These are phyloP conservation scores for Pseudogymnoascus sp. DNA, from an alignment of 2,329 filamentous ascomycete genomes.

Conservation along the genomic window DNA sequence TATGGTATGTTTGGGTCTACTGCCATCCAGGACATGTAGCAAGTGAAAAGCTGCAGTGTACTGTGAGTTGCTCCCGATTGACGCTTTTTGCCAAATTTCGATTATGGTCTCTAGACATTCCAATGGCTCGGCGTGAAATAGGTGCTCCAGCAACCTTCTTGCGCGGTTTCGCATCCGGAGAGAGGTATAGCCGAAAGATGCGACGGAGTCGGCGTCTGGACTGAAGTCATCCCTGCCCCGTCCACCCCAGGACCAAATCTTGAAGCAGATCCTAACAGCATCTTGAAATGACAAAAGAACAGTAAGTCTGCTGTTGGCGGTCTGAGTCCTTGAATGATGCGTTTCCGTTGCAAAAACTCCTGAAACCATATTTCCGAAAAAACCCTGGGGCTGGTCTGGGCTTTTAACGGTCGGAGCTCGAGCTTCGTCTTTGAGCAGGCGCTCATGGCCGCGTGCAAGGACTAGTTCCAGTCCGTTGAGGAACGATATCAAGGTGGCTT, in stretches of 20 bases:
- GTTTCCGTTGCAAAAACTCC: constrained; percentile 78
- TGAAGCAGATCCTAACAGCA: constrained; percentile 83
- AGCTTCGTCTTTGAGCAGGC: constrained; percentile 68
- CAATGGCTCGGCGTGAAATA: constrained; percentile 84
- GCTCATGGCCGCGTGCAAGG: constrained; percentile 78
- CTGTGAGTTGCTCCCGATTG: constrained; percentile 39
- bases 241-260: constrained; percentile 88
- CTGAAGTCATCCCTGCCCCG: constrained; percentile 50
- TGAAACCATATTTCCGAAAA: constrained; percentile 92
- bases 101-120: constrained; percentile 91
- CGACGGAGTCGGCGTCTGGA: constrained; percentile 60
- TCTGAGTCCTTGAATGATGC: constrained; percentile 67
- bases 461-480: constrained; percentile 91
- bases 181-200: constrained; percentile 86
- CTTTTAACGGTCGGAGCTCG: constrained; percentile 62
- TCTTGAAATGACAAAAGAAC: constrained; percentile 96
- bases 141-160: constrained; percentile 78
- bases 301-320: constrained; percentile 88
- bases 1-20: constrained; percentile 81
- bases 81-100: constrained; percentile 64
- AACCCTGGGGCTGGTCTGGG: constrained; percentile 75
- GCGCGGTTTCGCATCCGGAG: constrained; percentile 85
- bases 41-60: constrained; percentile 70
- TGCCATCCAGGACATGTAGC: constrained; percentile 83
- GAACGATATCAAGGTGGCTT: constrained; percentile 71